Percentiles rank a stretch among this genome's conserved stretches.
These are phyloP conservation scores for Cadophora gregata DNA, from an alignment of 2,329 filamentous ascomycete genomes.

Conservation along the genomic window DNA sequence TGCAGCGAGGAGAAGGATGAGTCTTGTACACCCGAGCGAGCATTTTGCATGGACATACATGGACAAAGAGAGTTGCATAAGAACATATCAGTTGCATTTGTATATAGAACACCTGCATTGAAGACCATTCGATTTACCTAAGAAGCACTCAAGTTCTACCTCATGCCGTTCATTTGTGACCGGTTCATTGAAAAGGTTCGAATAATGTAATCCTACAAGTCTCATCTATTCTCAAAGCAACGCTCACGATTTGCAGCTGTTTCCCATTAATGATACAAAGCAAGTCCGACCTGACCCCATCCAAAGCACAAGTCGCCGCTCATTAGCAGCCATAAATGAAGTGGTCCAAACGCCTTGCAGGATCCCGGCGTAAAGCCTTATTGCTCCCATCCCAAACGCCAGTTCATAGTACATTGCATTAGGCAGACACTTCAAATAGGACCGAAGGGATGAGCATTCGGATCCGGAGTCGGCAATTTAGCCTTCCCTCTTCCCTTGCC, in stretches of 20 bases:
- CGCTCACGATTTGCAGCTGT: not conserved
- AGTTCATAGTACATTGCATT: conserved; percentile 13
- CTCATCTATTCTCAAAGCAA: not conserved
- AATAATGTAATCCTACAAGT: not conserved
- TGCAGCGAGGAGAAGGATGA: no score
- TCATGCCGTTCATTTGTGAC: not conserved
- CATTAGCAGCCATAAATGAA: not conserved
- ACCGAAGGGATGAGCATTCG: conserved; percentile 32
- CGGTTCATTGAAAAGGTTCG: not conserved
- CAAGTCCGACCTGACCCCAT: not conserved
- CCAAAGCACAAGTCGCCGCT: not conserved
- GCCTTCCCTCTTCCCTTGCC: conserved; percentile 59
- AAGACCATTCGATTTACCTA: not conserved
- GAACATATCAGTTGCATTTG: conserved; percentile 10
- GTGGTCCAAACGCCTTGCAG: conserved; percentile 6
- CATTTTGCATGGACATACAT: not conserved
- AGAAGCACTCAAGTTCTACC: not conserved
- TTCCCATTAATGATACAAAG: conserved; percentile 3
- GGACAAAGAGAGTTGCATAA: not conserved
- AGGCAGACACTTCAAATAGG: conserved; percentile 11
- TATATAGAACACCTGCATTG: conserved; percentile 8
- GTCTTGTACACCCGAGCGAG: no score
- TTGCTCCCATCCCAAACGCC: conserved; percentile 1
- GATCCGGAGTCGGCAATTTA: conserved; percentile 45
- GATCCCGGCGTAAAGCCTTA: no score